Percentiles rank a stretch among this genome's conserved stretches.
Conservation (phyloP, 352 stramenopile genomes). For the Globisporangium nagaii region DNA sequence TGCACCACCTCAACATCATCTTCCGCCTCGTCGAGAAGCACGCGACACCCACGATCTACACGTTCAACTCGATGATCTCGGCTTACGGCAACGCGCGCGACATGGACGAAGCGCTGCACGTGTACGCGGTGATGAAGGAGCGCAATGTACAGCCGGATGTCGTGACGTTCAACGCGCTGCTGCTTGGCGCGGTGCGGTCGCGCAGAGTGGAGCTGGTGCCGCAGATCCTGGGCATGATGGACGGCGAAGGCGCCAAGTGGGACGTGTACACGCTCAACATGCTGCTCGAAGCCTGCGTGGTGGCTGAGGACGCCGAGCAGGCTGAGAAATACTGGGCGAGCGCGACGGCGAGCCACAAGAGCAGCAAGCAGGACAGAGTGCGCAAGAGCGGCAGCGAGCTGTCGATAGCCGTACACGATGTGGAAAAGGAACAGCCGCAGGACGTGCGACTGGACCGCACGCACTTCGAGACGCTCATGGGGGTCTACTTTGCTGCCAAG, state of each 20-base stretch:
- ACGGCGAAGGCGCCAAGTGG: conserved; percentile 40
- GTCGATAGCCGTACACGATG: no score
- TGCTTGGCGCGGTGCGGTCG: conserved; percentile 51
- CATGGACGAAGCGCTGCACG: conserved; percentile 54
- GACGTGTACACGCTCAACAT: conserved; percentile 76
- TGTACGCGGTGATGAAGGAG: conserved; percentile 42
- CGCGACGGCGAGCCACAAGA: conserved; percentile 18
- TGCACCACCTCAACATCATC: conserved; percentile 53
- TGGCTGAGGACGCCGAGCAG: conserved; percentile 30
- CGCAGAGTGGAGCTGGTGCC: conserved; percentile 45
- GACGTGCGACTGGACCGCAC: conserved; percentile 47
- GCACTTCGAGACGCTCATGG: conserved; percentile 74
- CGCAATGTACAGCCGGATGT: conserved; percentile 34
- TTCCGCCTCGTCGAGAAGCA: conserved; percentile 59
- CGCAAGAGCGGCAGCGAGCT: not conserved
- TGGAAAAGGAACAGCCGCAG: conserved; percentile 17
- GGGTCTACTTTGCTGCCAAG: conserved; percentile 55
- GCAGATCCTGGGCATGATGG: conserved; percentile 49
- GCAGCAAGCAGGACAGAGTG: conserved; percentile 7
- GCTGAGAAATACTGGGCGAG: conserved; percentile 56
- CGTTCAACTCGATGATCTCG: conserved; percentile 81
- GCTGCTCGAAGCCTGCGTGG: conserved; percentile 57
- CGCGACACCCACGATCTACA: conserved; percentile 57
- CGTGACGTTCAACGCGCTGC: conserved; percentile 69
- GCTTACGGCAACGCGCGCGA: conserved; percentile 63